Evolutionary conservation across 805 yeast genomes (phyloP), one percentile per base, ranked within the genome.

Genomic region (Torulaspora gathmanii): DNA sequence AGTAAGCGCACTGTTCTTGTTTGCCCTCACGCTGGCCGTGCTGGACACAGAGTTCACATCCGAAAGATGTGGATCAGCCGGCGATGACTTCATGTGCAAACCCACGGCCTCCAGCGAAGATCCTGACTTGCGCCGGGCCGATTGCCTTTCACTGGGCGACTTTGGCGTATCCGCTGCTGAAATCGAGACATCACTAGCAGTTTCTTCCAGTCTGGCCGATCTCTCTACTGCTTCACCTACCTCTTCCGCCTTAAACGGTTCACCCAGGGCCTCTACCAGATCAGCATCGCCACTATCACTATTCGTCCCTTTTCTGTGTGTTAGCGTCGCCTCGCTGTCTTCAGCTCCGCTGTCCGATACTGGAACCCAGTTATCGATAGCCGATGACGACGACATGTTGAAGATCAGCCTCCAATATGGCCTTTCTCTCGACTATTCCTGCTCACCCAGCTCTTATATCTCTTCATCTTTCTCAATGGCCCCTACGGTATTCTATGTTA

Each of bases 61-160:
- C 7, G 63, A 56, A 2, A 60, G 40, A 12, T 58, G 61, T 2
- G 65, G 63, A 41, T 54, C 55, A 1, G 65, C 64, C 2, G 65
- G 65, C 1, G 57, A 41, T 1, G 63, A 55, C 41, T 61, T 61
- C 51, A 61, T 33, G 33, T 37, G 48, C 19, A 50, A 28, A 16
- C 52, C 45, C 2, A 35, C 52, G 17, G 49, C 44, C 26, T 50
- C 54, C 22, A 49, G 35, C 16, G 52, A 49, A 5, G 52, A 49
- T 1, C 42, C 44, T 3, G 52, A 49, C 34, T 49, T 49, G 19
- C 49, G 40, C 15, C 44, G 49, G 15, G 22, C 31, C 16, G 46
- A 44, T 7, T 20, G 15, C 25, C 33, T 39, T 17, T 33, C 29
- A 6, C 31, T 9, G 7, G 26, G 33, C 35, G 30, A 13, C 31